Conservation (phyloP, 352 stramenopile species). For the Phytopythium delawarense region DNA sequence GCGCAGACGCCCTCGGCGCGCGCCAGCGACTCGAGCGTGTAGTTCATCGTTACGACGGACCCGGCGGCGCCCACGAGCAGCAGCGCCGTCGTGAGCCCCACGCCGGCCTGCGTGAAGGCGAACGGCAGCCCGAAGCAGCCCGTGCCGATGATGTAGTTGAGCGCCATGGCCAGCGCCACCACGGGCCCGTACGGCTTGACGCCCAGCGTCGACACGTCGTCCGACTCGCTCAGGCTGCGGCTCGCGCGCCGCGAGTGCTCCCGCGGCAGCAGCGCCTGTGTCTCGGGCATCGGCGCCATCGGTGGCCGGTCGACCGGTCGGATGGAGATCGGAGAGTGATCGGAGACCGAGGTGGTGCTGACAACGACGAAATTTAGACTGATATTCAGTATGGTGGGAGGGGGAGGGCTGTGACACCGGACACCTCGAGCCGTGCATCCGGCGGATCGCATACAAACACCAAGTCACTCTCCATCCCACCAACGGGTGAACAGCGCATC, state of each 20-base stretch:
- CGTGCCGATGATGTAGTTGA: conserved; percentile 87
- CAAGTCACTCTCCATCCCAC: too few relatives aligned
- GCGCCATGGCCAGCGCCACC: conserved; percentile 74
- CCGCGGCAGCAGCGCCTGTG: conserved; percentile 7
- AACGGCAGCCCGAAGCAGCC: conserved; percentile 82
- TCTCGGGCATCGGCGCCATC: neutral
- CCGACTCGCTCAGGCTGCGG: conserved; percentile 22
- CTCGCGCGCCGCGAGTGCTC: neutral
- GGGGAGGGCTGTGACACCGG: too few relatives aligned
- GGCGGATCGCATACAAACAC: too few relatives aligned
- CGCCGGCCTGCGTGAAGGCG: conserved; percentile 69
- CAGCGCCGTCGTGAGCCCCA: conserved; percentile 54
- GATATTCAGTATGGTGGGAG: too few relatives aligned
- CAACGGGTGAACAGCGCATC: too few relatives aligned
- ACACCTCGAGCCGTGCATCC: too few relatives aligned
- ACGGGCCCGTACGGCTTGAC: conserved; percentile 67
- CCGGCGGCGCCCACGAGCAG: conserved; percentile 60
- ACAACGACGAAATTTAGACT: too few relatives aligned
- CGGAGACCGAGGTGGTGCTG: too few relatives aligned
- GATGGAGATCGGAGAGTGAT: neutral
- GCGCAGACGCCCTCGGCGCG: conserved; percentile 72
- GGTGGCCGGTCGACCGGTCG: neutral
- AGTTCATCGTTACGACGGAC: conserved; percentile 83
- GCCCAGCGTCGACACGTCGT: conserved; percentile 27
- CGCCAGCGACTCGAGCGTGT: conserved; percentile 80